These are phyloP conservation scores for Ophiostoma australiae DNA, from an alignment of 2,329 filamentous ascomycete species.

Conservation along the genomic window DNA sequence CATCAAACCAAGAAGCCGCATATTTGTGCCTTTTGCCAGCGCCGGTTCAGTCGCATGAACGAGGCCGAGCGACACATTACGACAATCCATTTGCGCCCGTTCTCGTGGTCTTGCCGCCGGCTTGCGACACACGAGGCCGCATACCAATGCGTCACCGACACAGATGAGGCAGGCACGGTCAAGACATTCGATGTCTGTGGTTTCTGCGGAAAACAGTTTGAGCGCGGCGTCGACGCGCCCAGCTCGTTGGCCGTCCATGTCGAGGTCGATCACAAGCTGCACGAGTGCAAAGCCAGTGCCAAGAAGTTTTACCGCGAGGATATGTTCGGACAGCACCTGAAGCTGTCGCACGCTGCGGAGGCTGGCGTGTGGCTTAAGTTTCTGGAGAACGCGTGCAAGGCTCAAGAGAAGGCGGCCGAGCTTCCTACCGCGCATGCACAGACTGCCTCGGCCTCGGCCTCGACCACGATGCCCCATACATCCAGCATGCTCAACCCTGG, in stretches of 20 bases:
- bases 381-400: constrained; percentile 28
- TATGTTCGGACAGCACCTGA: constrained; percentile 29
- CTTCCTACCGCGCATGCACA: background rate
- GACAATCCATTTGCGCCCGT: constrained; percentile 28
- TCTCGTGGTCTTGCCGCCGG: constrained; percentile 27
- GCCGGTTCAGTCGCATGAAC: constrained; percentile 29
- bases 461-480: background rate
- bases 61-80: constrained; percentile 29
- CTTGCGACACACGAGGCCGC: constrained; percentile 24
- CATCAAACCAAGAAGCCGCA: constrained; percentile 29
- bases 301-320: constrained; percentile 29
- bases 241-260: constrained; percentile 21
- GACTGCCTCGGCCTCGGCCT: background rate
- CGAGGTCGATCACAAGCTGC: constrained; percentile 27
- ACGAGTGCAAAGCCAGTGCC: constrained; percentile 26
- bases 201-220: constrained; percentile 27
- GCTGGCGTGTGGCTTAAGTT: constrained; percentile 29
- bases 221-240: background rate
- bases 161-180: constrained; percentile 14
- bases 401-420: constrained; percentile 23
- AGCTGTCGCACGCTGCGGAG: constrained; percentile 28
- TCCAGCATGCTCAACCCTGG: background rate
- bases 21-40: constrained; percentile 28
- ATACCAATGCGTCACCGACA: constrained; percentile 25
- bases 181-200: constrained; percentile 25